Conservation (phyloP, 306 rosid genomes). For the Cyclanthera cordifolia region DNA sequence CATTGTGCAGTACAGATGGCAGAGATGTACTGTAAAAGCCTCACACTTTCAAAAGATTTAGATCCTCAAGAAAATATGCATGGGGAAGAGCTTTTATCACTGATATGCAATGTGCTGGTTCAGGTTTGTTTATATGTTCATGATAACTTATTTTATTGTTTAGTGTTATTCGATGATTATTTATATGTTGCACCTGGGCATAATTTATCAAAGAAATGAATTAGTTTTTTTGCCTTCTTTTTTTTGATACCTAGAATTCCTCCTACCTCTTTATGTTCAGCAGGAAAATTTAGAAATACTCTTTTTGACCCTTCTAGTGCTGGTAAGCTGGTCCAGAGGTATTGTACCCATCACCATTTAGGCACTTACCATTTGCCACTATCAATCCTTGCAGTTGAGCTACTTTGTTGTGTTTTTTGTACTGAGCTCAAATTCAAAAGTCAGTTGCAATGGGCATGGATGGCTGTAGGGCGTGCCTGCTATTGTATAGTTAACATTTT, state of each 20-base stretch:
- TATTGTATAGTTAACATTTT: not conserved
- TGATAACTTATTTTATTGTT: not conserved
- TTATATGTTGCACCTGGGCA: not conserved
- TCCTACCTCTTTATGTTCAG: not conserved
- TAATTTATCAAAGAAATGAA: not conserved
- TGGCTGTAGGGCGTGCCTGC: not conserved
- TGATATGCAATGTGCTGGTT: constrained; percentile 57
- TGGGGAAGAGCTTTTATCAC: constrained; percentile 84
- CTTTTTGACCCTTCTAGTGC: not conserved
- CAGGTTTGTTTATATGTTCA: constrained; percentile 43
- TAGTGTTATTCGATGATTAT: not conserved
- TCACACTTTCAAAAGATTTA: constrained; percentile 76
- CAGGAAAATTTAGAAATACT: not conserved
- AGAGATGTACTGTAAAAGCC: constrained; percentile 65
- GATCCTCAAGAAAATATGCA: constrained; percentile 86
- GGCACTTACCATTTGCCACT: not conserved
- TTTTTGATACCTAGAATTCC: not conserved
- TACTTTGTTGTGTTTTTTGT: not conserved
- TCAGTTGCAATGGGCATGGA: not conserved
- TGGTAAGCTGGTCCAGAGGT: not conserved
- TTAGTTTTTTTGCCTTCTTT: not conserved
- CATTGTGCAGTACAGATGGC: constrained; percentile 58
- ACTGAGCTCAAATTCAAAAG: not conserved
- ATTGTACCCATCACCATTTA: not conserved
- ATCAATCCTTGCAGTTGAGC: constrained; percentile 6